Percentiles rank a stretch among this genome's conserved stretches.
Evolutionary conservation across 78 protist genomes (phyloP).

Genomic region (Pigoraptor vietnamica): DNA sequence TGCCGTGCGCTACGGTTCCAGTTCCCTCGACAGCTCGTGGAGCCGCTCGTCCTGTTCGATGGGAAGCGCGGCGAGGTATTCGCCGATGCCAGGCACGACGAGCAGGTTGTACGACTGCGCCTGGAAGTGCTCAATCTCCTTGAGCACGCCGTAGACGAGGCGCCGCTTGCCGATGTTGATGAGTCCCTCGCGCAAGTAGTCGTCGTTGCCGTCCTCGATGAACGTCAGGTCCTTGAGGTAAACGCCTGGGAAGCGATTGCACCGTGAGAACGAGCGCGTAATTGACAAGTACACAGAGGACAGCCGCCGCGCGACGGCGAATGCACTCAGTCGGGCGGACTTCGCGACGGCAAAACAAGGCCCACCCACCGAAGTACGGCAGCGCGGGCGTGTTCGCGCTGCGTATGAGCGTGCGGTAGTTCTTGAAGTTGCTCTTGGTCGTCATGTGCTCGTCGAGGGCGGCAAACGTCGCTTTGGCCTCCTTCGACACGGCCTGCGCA

Average conservation of each 20-base stretch:
- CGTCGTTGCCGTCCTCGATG: slow-evolving; percentile 60
- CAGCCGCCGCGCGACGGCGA: no score
- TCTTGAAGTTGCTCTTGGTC: slow-evolving; percentile 25
- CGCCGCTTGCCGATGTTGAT: neutral
- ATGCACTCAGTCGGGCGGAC: no score
- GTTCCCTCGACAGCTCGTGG: neutral
- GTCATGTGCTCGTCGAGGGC: slow-evolving; percentile 40
- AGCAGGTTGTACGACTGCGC: neutral
- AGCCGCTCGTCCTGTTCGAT: neutral
- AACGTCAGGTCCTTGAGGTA: slow-evolving; percentile 66
- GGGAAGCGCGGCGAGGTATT: neutral
- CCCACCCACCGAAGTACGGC: no score
- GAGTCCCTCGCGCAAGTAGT: slow-evolving; percentile 1
- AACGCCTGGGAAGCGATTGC: slow-evolving; percentile 40
- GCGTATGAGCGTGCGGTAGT: neutral
- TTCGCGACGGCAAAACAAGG: no score
- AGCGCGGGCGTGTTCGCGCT: no score
- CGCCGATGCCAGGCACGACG: neutral
- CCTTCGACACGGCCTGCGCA: slow-evolving; percentile 22
- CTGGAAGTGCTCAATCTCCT: neutral
- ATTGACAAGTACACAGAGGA: neutral
- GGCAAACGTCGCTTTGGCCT: slow-evolving; percentile 24
- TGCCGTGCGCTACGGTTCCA: no score
- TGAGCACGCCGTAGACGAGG: neutral
- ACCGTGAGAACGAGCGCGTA: slow-evolving; percentile 28